Evolutionary conservation across 139 green algal species (phyloP), one percentile per base, ranked within the genome.

Genomic region (Picochlorum sp.): DNA sequence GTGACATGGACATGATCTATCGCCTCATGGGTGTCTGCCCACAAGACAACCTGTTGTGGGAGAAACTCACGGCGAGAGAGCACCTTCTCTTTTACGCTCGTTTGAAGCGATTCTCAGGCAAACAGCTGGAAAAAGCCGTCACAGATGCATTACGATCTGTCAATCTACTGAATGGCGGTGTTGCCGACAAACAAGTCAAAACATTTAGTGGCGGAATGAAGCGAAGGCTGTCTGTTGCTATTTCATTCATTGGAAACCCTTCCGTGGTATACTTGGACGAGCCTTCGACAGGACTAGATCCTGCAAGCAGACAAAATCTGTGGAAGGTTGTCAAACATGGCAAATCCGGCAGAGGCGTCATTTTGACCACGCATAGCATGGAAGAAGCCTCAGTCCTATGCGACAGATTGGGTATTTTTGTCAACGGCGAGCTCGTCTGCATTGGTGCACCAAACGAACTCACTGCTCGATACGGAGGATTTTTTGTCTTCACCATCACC

Each of bases 351-450:
- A 75, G 85, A 15, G 88, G 83, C 57, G 87, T 95, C 58, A 78
- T 98, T 23, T 81, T 98, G 52, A 98, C 92, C 16, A 96, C 92
- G 2, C 92, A 98, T 83, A 66, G 63, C 55, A 98, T 98, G 92
- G 89, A 98, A 80, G 91, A 97, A 79, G 94, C 92, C 14, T 88
- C 94, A 61, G 90, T 90, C 23, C 78, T 97, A 51, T 90, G 85
- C 21, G 87, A 95, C 79, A 75, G 89, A 38, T 87, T 98, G 60
- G 90, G 75, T 56, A 95, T 98, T 74, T 96, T 98, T 73, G 85
- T 95, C 52, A 80, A 91, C 75, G 86, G 86, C 10, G 71, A 67
- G 59, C 76, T 95, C 63, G 81, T 89, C 51, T 96, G 89, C 72
- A 82, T 97, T 26, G 91, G 89, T 57, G 86, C 81, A 49, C 92